Evolutionary conservation across 2,329 filamentous ascomycete species (phyloP).

Genomic region (Phoma sp.): DNA sequence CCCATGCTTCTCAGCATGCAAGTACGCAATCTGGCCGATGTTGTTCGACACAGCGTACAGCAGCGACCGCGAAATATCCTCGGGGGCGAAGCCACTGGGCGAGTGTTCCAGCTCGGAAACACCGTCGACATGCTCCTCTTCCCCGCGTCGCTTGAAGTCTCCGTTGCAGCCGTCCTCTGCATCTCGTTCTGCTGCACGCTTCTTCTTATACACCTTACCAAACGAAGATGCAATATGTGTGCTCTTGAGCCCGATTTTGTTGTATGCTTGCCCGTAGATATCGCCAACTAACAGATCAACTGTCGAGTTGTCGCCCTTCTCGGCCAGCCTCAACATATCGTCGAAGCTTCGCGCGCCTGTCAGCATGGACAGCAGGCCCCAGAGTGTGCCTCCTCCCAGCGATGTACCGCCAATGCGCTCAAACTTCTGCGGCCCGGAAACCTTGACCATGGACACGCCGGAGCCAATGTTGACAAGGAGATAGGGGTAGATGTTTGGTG

Average conservation of each 20-base stretch:
- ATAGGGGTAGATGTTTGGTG: slow-evolving; percentile 79
- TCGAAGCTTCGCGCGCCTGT: slow-evolving; percentile 97
- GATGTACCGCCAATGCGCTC: slow-evolving; percentile 94
- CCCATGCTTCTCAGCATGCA: slow-evolving; percentile 95
- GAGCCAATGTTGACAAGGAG: slow-evolving; percentile 98
- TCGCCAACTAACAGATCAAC: slow-evolving; percentile 98
- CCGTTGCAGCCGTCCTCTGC: slow-evolving; percentile 72
- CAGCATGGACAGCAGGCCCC: slow-evolving; percentile 88
- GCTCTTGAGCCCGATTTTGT: slow-evolving; percentile 94
- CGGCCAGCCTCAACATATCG: slow-evolving; percentile 93
- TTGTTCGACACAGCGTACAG: slow-evolving; percentile 96
- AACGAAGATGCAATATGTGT: slow-evolving; percentile 96
- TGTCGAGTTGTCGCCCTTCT: slow-evolving; percentile 85
- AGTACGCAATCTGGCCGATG: slow-evolving; percentile 94
- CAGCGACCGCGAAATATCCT: slow-evolving; percentile 88
- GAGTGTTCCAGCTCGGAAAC: slow-evolving; percentile 40
- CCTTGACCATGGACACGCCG: slow-evolving; percentile 96
- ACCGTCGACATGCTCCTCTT: slow-evolving; percentile 44
- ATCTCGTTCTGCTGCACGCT: slow-evolving; percentile 78
- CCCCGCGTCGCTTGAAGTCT: slow-evolving; percentile 49
- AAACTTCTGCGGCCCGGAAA: slow-evolving; percentile 84
- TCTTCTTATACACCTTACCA: slow-evolving; percentile 94
- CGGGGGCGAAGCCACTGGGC: slow-evolving; percentile 67
- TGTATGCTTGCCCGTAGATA: slow-evolving; percentile 95
- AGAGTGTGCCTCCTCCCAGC: slow-evolving; percentile 94